These are phyloP conservation scores for Scutellaria minor DNA, from an alignment of 257 asterid genomes.

Conservation along the genomic window DNA sequence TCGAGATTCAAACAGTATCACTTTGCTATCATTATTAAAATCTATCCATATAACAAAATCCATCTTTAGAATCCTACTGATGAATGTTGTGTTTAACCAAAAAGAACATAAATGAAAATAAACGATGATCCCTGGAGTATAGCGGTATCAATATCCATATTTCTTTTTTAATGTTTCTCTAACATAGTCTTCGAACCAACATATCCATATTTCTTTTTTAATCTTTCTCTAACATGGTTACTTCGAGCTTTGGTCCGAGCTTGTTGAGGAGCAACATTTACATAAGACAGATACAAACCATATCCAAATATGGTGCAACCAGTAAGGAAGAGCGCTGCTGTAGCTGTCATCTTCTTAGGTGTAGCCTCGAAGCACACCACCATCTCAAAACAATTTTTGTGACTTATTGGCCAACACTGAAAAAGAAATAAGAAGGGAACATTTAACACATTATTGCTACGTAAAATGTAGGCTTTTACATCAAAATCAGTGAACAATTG, in stretches of 20 bases:
- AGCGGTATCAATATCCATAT: constrained; percentile 35
- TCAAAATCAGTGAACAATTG: constrained; percentile 1
- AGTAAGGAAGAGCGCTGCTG: constrained; percentile 50
- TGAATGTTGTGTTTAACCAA: background rate
- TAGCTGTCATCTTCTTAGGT: constrained; percentile 48
- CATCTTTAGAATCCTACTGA: background rate
- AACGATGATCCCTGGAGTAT: background rate
- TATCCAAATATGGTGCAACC: constrained; percentile 58
- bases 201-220: constrained; percentile 58
- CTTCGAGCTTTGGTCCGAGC: constrained; percentile 74
- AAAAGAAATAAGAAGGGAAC: constrained; percentile 20
- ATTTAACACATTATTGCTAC: background rate
- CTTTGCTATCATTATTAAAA: background rate
- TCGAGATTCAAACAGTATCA: too few species aligned
- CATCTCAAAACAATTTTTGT: constrained; percentile 41
- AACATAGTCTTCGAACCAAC: constrained; percentile 46
- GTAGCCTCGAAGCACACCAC: constrained; percentile 63
- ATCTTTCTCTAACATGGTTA: constrained; percentile 63
- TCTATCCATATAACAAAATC: background rate
- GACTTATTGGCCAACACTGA: background rate
- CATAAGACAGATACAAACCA: constrained; percentile 67
- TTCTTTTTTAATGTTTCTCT: constrained; percentile 62
- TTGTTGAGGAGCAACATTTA: constrained; percentile 74
- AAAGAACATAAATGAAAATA: background rate
- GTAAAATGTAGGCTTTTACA: background rate